Conservation (phyloP, 176 grass and related monocot genomes). For the Bonia amplexicaulis region DNA sequence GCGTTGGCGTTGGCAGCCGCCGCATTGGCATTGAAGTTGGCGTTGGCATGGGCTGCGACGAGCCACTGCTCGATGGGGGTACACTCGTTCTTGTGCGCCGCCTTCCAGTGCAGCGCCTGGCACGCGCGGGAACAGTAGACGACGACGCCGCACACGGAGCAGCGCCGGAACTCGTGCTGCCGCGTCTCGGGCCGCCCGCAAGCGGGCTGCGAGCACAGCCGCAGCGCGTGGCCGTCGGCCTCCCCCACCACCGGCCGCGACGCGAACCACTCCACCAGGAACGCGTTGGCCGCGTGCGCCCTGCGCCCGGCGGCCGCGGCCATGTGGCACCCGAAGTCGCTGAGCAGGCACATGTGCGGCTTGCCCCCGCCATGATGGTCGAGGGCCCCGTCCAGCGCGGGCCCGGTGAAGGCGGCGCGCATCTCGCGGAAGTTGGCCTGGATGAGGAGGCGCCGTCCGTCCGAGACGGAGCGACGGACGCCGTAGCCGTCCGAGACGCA, state of each 20-base stretch:
- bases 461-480: conserved; percentile 40
- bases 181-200: conserved; percentile 64
- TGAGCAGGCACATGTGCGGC: conserved; percentile 32
- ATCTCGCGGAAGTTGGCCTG: conserved; percentile 54
- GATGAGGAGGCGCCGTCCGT: conserved; percentile 51
- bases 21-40: not conserved
- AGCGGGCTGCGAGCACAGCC: conserved; percentile 56
- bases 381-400: not conserved
- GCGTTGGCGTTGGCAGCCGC: too few relatives aligned
- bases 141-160: conserved; percentile 59
- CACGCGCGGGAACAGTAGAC: conserved; percentile 78
- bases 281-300: conserved; percentile 56
- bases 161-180: conserved; percentile 67
- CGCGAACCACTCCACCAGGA: conserved; percentile 71
- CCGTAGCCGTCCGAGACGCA: conserved; percentile 76
- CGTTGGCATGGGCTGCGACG: not conserved
- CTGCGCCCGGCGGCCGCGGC: conserved; percentile 19
- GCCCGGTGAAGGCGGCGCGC: not conserved
- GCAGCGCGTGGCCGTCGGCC: conserved; percentile 4
- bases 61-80: conserved; percentile 45
- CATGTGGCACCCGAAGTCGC: conserved; percentile 42
- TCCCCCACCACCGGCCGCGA: not conserved
- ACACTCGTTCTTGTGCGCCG: conserved; percentile 58
- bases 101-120: conserved; percentile 82
- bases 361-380: not conserved